Conservation (phyloP, 257 asterid species). For the Primulina eburnea region DNA sequence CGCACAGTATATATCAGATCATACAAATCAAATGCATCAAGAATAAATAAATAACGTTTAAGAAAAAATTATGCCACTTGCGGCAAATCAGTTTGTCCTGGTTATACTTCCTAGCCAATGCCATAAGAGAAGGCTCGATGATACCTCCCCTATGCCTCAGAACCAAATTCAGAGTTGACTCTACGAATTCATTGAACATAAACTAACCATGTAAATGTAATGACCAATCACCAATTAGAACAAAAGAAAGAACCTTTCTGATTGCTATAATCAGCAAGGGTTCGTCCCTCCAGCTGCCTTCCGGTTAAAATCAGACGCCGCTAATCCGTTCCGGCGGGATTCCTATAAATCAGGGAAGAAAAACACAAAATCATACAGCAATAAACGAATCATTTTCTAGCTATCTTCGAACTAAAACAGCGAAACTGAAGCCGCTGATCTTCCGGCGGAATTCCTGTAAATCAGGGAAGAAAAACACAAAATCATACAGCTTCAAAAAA, state of each 20-base stretch:
- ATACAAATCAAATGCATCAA: background rate
- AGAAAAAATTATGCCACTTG: conserved; percentile 1
- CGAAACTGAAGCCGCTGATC: conserved; percentile 35
- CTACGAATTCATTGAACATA: background rate
- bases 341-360: background rate
- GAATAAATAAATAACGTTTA: background rate
- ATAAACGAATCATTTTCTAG: background rate
- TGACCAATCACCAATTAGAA: background rate
- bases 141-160: background rate
- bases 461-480: too few relatives aligned
- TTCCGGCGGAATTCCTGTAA: conserved; percentile 24
- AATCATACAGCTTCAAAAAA: background rate
- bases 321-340: conserved; percentile 38
- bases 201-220: too few relatives aligned
- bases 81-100: background rate
- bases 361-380: too few relatives aligned
- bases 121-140: background rate
- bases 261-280: conserved; percentile 40
- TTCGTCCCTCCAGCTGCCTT: conserved; percentile 43
- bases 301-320: conserved; percentile 42
- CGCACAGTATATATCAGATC: background rate
- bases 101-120: conserved; percentile 29
- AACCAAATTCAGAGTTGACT: background rate
- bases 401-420: background rate
- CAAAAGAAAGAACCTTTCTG: conserved; percentile 31